phyloP scores from a whole-genome alignment of 441 rosid genomes.

The Eutrema salsugineum region DNA sequence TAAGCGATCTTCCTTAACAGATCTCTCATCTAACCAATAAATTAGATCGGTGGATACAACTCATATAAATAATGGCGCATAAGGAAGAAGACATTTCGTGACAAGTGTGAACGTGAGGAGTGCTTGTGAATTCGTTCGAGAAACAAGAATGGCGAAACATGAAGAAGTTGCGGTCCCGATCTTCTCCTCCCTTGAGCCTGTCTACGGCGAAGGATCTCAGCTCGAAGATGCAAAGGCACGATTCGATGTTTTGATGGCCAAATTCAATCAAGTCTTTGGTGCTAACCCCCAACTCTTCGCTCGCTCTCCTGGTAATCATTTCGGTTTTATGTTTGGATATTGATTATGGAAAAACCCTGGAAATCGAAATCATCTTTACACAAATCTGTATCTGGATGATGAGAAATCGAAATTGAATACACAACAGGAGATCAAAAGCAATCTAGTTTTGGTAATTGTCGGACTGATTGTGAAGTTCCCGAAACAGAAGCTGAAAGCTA shows the following conservation, averaged over 20 bases:
- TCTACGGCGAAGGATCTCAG: conserved; percentile 69
- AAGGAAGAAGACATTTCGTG: background rate
- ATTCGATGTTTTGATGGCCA: conserved; percentile 55
- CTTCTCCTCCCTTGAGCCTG: conserved; percentile 54
- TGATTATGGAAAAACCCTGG: background rate
- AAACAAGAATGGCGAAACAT: conserved; percentile 57
- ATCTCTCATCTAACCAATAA: conserved; percentile 4
- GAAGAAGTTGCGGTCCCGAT: conserved; percentile 66
- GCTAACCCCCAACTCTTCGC: conserved; percentile 67
- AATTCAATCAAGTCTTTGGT: conserved; percentile 58
- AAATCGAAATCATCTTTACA: background rate
- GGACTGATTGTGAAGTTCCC: background rate
- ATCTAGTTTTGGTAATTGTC: background rate
- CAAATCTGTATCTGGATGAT: background rate
- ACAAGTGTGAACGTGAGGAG: conserved; percentile 1
- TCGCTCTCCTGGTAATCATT: conserved; percentile 71
- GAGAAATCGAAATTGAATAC: background rate
- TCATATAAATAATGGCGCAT: background rate
- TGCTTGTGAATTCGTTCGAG: background rate
- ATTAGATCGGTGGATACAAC: conserved; percentile 14
- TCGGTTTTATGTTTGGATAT: background rate
- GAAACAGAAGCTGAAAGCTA: background rate
- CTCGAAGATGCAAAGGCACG: conserved; percentile 80
- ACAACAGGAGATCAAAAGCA: background rate
- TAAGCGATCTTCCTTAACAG: conserved; percentile 12